phyloP scores from a whole-genome alignment of 805 yeast genomes.

The Suhomyces faveliae region DNA sequence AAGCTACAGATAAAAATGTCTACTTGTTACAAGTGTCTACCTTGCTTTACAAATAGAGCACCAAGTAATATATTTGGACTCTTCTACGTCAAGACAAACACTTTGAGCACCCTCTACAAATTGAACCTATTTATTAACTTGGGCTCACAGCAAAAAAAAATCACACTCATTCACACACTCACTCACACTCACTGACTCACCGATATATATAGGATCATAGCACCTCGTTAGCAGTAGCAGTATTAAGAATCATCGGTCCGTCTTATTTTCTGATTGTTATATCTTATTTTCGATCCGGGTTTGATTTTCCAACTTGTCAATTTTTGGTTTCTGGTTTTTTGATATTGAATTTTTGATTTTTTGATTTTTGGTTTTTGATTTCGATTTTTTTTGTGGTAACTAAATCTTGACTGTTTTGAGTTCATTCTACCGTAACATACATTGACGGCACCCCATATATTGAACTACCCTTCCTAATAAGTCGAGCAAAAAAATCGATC shows the following conservation, averaged over 20 bases:
- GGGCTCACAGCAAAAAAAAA: not conserved
- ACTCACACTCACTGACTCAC: no score
- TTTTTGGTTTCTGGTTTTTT: not conserved
- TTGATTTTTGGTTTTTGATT: not conserved
- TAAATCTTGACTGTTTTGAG: not conserved
- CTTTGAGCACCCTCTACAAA: not conserved
- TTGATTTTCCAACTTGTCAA: not conserved
- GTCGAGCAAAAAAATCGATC: not conserved
- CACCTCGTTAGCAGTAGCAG: not conserved
- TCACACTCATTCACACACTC: no score
- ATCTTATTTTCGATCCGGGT: not conserved
- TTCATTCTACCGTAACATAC: not conserved
- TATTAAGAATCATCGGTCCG: not conserved
- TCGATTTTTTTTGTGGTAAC: not conserved
- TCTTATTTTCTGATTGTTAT: not conserved
- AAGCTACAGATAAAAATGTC: conserved; percentile 6
- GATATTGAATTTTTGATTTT: not conserved
- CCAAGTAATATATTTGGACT: conserved; percentile 3
- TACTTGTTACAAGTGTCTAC: conserved; percentile 6
- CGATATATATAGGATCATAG: not conserved
- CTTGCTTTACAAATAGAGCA: conserved; percentile 4
- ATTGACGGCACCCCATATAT: not conserved
- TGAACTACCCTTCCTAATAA: not conserved
- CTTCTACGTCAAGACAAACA: conserved; percentile 1
- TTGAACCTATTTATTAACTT: not conserved